These are phyloP conservation scores for Rubroshorea leprosula DNA, from an alignment of 345 rosid species.

Conservation along the genomic window DNA sequence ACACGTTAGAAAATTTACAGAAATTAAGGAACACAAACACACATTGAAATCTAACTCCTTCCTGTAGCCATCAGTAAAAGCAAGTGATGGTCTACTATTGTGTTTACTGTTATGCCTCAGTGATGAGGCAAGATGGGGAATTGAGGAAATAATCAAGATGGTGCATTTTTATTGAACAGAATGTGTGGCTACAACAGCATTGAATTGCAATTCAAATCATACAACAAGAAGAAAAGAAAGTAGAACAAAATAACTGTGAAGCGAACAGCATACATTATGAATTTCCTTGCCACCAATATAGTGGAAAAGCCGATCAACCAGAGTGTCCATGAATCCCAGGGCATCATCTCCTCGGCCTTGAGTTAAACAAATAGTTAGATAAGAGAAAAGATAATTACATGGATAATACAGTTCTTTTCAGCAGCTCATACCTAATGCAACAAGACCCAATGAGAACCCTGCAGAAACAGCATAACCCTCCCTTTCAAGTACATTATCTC, in stretches of 20 bases:
- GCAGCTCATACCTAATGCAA: constrained; percentile 70
- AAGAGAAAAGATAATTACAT: not conserved
- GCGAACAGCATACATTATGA: constrained; percentile 37
- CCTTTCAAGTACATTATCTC: constrained; percentile 98
- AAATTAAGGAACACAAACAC: not conserved
- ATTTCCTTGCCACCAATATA: constrained; percentile 90
- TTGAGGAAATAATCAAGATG: not conserved
- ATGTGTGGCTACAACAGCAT: constrained; percentile 5
- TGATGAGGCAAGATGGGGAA: not conserved
- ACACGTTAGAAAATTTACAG: constrained; percentile 15
- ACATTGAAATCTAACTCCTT: not conserved
- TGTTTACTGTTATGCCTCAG: not conserved
- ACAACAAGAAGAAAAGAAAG: constrained; percentile 8
- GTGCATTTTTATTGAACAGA: constrained; percentile 13
- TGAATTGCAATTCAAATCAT: constrained; percentile 7
- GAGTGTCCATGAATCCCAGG: constrained; percentile 63
- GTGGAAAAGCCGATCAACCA: constrained; percentile 73
- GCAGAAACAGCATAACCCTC: constrained; percentile 99
- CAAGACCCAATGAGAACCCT: constrained; percentile 96
- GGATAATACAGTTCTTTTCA: constrained; percentile 8
- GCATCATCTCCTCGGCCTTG: constrained; percentile 87
- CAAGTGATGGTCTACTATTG: not conserved
- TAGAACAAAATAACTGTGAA: constrained; percentile 23
- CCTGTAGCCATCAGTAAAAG: not conserved
- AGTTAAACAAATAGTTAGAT: constrained; percentile 21